Evolutionary conservation across 2,329 filamentous ascomycete genomes (phyloP), one percentile per base, ranked within the genome.

Genomic region (Colletotrichum sp.): DNA sequence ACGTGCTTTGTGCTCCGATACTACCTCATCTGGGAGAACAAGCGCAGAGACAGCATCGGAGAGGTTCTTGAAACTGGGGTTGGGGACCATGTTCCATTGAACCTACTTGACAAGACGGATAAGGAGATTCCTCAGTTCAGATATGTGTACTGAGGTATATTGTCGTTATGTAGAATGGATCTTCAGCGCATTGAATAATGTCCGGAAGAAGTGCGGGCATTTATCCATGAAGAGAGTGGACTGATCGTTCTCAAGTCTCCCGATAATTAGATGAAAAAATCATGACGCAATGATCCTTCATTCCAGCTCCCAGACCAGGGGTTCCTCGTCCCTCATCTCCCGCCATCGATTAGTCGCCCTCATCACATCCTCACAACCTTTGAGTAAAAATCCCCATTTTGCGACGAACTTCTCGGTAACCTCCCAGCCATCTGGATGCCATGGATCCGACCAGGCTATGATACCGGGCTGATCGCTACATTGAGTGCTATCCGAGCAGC

Each of bases 91-190:
- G 78, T 88, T 85, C 78, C 91, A 62, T 12, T 80, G 49, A 79
- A 79, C 21, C 15, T 80, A 59, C 80, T 83, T 8, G 90, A 92
- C 79, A 85, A 89, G 83, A 92, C 90, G 13, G 90, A 92, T 80
- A 84, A 82, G 79, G 88, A 91, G 82, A 91, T 91, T 79, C 78
- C 85, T 21, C 87, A 88, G 75, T 91, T 91, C 80, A 84, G 88
- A 77, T 91, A 91, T 80, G 87, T 89, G 10, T 87, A 84, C 21
- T 63, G 6, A 69, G 13, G 24, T 6, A 57, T 64, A 3, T 7
- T 39, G 7, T 13, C 28, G 1, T 18, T 15, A 28, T 18, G 5
- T 18, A 16, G 30, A 7, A 32, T 59, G 21, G 5, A 21, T 52
- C 44, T 52, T 21, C n/a, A 1, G n/a, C 4, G 10, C 6, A 21